Conservation (phyloP, 306 rosid species). For the Cercis canadensis region DNA sequence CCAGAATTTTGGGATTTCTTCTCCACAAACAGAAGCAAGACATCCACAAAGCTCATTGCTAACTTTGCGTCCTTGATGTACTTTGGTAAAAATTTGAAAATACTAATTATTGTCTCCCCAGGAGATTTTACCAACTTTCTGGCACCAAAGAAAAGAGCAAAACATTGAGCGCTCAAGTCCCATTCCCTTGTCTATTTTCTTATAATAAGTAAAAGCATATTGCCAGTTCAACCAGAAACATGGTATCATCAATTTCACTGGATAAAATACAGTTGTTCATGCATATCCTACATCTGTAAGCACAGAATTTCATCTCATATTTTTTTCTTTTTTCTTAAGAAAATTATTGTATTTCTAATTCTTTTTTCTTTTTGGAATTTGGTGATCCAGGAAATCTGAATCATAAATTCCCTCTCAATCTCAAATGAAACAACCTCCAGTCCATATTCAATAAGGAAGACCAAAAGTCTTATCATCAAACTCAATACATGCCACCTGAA, state of each 20-base stretch:
- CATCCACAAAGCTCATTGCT: constrained; percentile 69
- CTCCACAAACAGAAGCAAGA: constrained; percentile 66
- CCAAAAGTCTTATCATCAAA: too few relatives aligned
- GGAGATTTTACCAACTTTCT: constrained; percentile 81
- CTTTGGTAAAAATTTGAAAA: constrained; percentile 72
- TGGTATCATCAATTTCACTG: not conserved
- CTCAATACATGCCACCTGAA: too few relatives aligned
- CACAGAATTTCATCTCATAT: too few relatives aligned
- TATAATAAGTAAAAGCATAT: constrained; percentile 4
- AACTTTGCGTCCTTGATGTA: constrained; percentile 60
- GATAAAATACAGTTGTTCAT: constrained; percentile 11
- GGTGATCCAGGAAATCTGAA: too few relatives aligned
- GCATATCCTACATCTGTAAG: not conserved
- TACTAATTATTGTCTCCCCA: constrained; percentile 66
- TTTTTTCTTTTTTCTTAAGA: too few relatives aligned
- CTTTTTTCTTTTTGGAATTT: too few relatives aligned
- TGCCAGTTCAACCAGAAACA: constrained; percentile 18
- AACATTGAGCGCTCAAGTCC: constrained; percentile 6
- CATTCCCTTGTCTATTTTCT: not conserved
- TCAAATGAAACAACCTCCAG: too few relatives aligned
- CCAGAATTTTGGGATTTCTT: constrained; percentile 68
- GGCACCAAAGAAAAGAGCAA: constrained; percentile 34
- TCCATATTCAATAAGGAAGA: too few relatives aligned
- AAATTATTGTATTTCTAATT: too few relatives aligned
- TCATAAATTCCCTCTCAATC: too few relatives aligned